phyloP scores from a whole-genome alignment of 352 stramenopile genomes.

The Pythium rishiriense region DNA sequence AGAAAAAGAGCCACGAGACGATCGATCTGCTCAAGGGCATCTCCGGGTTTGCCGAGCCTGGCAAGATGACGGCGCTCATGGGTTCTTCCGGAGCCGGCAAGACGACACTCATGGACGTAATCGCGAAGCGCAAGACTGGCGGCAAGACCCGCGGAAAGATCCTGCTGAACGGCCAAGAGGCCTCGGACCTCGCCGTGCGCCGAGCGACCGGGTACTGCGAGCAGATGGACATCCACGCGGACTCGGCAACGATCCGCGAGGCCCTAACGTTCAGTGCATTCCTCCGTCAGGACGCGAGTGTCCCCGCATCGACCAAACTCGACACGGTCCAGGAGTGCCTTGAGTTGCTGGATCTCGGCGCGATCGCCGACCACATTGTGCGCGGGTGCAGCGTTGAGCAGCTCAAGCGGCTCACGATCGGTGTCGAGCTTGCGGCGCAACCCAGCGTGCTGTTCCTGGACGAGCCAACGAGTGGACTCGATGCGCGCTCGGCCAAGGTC shows the following conservation, averaged over 20 bases:
- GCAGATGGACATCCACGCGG: slow-evolving; percentile 82
- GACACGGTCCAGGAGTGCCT: slow-evolving; percentile 29
- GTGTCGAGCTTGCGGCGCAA: slow-evolving; percentile 59
- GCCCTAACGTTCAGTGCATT: slow-evolving; percentile 15
- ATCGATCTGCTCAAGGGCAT: slow-evolving; percentile 45
- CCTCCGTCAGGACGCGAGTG: slow-evolving; percentile 23
- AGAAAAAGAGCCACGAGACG: slow-evolving; percentile 10
- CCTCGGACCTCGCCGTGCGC: slow-evolving; percentile 4
- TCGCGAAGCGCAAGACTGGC: slow-evolving; percentile 85
- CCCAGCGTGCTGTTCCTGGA: slow-evolving; percentile 70
- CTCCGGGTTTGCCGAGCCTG: slow-evolving; percentile 36
- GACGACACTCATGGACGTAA: slow-evolving; percentile 91
- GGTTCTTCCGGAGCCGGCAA: slow-evolving; percentile 73
- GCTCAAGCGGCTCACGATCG: slow-evolving; percentile 39
- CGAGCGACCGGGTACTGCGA: slow-evolving; percentile 70
- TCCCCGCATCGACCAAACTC: slow-evolving; percentile 13
- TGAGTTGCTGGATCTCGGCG: slow-evolving; percentile 20
- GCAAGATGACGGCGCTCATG: slow-evolving; percentile 49
- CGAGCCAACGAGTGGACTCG: slow-evolving; percentile 70
- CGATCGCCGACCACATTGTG: slow-evolving; percentile 31
- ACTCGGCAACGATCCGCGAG: slow-evolving; percentile 41
- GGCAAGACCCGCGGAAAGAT: slow-evolving; percentile 70
- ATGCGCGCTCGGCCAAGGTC: slow-evolving; percentile 24
- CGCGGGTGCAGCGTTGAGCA: slow-evolving; percentile 30
- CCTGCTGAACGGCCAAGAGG: slow-evolving; percentile 27